These are phyloP conservation scores for Fraxinus floribunda DNA, from an alignment of 305 asterid genomes.

Conservation along the genomic window DNA sequence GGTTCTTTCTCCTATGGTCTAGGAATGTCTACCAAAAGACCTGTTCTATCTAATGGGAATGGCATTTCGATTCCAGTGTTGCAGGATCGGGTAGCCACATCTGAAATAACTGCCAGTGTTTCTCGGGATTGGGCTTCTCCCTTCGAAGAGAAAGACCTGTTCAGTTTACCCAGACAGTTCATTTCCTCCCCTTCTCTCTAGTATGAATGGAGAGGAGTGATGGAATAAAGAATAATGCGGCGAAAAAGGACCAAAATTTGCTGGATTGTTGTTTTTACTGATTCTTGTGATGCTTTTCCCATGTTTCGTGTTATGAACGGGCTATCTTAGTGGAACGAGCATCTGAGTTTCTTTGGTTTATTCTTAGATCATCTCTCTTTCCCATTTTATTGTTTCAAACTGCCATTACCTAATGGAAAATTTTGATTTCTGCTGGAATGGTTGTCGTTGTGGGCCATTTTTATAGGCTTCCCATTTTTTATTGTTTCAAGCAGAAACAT, in stretches of 20 bases:
- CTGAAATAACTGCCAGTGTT: slow-evolving; percentile 34
- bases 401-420: neutral
- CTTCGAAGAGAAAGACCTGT: slow-evolving; percentile 77
- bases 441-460: neutral
- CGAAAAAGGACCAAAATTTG: slow-evolving; percentile 29
- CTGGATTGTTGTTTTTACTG: slow-evolving; percentile 43
- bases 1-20: slow-evolving; percentile 44
- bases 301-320: slow-evolving; percentile 25
- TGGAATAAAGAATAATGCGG: slow-evolving; percentile 30
- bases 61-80: slow-evolving; percentile 32
- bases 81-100: slow-evolving; percentile 36
- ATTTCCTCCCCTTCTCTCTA: slow-evolving; percentile 74
- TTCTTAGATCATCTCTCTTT: neutral
- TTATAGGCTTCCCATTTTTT: neutral
- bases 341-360: slow-evolving; percentile 25
- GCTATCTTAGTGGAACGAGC: slow-evolving; percentile 36
- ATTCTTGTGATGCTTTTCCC: slow-evolving; percentile 45
- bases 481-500: neutral
- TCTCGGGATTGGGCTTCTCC: slow-evolving; percentile 86
- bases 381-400: neutral
- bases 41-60: slow-evolving; percentile 36
- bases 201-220: slow-evolving; percentile 28
- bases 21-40: slow-evolving; percentile 39
- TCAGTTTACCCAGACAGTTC: slow-evolving; percentile 70
- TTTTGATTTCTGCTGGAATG: neutral